These are phyloP conservation scores for Gypsophila paniculata DNA, from an alignment of 179 eudicot species.

Conservation along the genomic window DNA sequence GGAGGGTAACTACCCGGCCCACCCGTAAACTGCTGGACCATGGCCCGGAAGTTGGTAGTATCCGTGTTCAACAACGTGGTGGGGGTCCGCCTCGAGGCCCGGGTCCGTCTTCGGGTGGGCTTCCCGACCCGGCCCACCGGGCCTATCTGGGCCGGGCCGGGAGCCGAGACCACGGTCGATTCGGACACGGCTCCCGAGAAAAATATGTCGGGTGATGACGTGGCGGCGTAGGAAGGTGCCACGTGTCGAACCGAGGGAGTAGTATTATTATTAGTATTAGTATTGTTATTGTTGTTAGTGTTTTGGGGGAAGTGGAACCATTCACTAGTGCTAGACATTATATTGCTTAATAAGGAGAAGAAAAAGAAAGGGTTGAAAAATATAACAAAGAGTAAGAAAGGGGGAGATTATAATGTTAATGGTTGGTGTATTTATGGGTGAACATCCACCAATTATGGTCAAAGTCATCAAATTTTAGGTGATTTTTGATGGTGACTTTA, in stretches of 20 bases:
- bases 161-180: conserved; percentile 18
- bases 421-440: conserved; percentile 33
- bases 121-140: conserved; percentile 33
- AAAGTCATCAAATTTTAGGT: conserved; percentile 37
- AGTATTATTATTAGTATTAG: neutral
- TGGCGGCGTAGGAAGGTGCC: conserved; percentile 16
- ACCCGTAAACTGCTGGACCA: conserved; percentile 76
- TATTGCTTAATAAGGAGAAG: too few relatives aligned
- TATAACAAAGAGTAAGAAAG: conserved; percentile 8
- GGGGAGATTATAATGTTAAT: conserved; percentile 13
- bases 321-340: conserved; percentile 32
- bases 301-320: conserved; percentile 33
- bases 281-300: neutral
- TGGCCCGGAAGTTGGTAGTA: conserved; percentile 62
- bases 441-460: conserved; percentile 24
- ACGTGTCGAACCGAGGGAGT: conserved; percentile 2
- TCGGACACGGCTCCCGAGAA: conserved; percentile 26
- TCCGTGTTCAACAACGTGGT: conserved; percentile 56
- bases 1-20: conserved; percentile 20
- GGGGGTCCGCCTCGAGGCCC: conserved; percentile 54
- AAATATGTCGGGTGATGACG: conserved; percentile 19
- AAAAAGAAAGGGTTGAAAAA: neutral
- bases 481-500: conserved; percentile 29
- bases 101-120: conserved; percentile 45
- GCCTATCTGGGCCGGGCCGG: conserved; percentile 22